phyloP scores from a whole-genome alignment of 768 basidiomycete genomes.

The Suillus clintonianus region DNA sequence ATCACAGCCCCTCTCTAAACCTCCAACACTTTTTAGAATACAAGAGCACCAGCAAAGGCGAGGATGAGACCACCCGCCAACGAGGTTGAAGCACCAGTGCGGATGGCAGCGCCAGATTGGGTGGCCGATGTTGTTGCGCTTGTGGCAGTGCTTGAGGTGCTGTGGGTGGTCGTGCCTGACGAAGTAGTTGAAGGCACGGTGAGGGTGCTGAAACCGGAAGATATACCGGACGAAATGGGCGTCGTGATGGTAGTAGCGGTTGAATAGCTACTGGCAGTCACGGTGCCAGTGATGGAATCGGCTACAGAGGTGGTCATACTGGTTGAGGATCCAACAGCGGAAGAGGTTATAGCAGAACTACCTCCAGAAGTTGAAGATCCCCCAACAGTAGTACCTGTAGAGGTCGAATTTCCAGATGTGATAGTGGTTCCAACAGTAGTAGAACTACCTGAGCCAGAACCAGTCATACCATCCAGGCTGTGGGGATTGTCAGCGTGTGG shows the following conservation, averaged over 20 bases:
- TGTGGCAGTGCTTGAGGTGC: not conserved
- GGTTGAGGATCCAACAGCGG: conserved; percentile 5
- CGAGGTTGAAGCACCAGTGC: conserved; percentile 21
- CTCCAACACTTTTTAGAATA: conserved; percentile 14
- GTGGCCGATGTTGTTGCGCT: conserved; percentile 15
- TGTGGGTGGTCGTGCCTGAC: conserved; percentile 6
- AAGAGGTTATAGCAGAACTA: not conserved
- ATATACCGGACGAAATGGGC: conserved; percentile 10
- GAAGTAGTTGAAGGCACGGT: conserved; percentile 24
- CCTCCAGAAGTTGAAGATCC: not conserved
- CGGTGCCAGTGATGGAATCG: conserved; percentile 1
- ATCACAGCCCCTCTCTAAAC: conserved; percentile 6
- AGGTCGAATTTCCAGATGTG: conserved; percentile 10
- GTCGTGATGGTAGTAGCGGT: conserved; percentile 22
- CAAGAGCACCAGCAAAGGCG: conserved; percentile 21
- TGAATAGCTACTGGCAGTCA: conserved; percentile 4
- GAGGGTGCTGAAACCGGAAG: conserved; percentile 27
- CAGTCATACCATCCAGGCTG: conserved; percentile 58
- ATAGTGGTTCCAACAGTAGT: conserved; percentile 10
- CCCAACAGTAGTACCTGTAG: not conserved
- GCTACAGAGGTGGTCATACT: conserved; percentile 12
- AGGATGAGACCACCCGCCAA: conserved; percentile 21
- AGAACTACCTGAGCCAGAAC: conserved; percentile 18
- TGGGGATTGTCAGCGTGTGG: conserved; percentile 3
- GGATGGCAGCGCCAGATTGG: conserved; percentile 19